Percentiles rank a stretch among this genome's conserved stretches.
Evolutionary conservation across 2,329 filamentous ascomycete species (phyloP).

Genomic region (Aureobasidium lini): DNA sequence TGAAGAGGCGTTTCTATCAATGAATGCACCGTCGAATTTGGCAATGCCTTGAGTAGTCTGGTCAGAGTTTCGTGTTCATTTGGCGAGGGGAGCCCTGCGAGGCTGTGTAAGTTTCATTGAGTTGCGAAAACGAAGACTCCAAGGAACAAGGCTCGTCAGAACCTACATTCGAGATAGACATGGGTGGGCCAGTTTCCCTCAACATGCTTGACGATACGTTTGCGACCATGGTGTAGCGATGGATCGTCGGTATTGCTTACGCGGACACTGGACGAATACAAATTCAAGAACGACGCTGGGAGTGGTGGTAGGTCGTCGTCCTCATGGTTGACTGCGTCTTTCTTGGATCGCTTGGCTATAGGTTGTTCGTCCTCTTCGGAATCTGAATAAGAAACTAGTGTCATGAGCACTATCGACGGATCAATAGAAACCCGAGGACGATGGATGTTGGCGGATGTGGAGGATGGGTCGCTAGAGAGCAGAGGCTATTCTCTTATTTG

Average conservation of each 20-base stretch:
- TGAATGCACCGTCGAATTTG: conserved; percentile 44
- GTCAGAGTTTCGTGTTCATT: not conserved
- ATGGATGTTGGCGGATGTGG: conserved; percentile 2
- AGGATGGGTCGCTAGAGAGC: not conserved
- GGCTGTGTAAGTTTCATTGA: not conserved
- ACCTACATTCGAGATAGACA: conserved; percentile 84
- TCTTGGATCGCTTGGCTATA: conserved; percentile 2
- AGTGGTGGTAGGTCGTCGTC: conserved; percentile 41
- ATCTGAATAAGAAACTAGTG: conserved; percentile 59
- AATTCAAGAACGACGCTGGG: conserved; percentile 73
- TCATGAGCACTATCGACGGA: conserved; percentile 36
- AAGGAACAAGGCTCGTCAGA: not conserved
- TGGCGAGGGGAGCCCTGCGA: conserved; percentile 6
- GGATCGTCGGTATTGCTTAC: conserved; percentile 76
- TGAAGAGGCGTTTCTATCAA: conserved; percentile 73
- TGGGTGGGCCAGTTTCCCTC: conserved; percentile 90
- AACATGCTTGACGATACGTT: conserved; percentile 73
- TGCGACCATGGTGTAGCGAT: conserved; percentile 74
- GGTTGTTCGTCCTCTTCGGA: conserved; percentile 35
- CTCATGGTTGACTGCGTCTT: conserved; percentile 1
- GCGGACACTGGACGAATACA: conserved; percentile 78
- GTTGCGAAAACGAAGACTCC: not conserved
- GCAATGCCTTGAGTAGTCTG: not conserved
- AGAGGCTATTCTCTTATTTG: not conserved
- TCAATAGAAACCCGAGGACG: not conserved